These are phyloP conservation scores for Clitocybe nebularis DNA, from an alignment of 1,284 basidiomycete genomes.

Conservation along the genomic window DNA sequence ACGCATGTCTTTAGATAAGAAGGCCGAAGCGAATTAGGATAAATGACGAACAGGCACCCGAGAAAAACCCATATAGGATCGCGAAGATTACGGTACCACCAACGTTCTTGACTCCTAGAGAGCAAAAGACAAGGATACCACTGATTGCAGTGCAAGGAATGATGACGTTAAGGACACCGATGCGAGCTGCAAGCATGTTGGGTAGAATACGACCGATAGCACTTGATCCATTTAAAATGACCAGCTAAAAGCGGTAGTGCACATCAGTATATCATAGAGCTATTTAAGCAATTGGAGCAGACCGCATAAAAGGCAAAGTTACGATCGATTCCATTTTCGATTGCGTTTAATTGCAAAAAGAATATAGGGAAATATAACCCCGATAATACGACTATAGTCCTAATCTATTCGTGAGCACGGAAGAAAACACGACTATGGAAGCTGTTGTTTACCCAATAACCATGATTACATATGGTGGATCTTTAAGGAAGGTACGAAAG, in stretches of 20 bases:
- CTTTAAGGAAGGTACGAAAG: constrained; percentile 14
- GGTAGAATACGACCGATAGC: constrained; percentile 36
- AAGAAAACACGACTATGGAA: neutral
- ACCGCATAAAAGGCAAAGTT: constrained; percentile 38
- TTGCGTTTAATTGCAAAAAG: constrained; percentile 41
- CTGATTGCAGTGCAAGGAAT: constrained; percentile 29
- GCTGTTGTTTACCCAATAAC: constrained; percentile 28
- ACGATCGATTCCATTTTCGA: constrained; percentile 33
- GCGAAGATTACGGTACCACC: constrained; percentile 41
- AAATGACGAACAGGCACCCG: constrained; percentile 35
- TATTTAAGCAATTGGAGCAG: no score
- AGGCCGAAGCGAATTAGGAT: neutral
- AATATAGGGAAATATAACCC: constrained; percentile 42
- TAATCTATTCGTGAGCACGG: constrained; percentile 12
- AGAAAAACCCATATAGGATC: constrained; percentile 47
- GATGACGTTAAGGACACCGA: constrained; percentile 39
- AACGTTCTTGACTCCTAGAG: constrained; percentile 35
- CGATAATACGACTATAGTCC: constrained; percentile 28
- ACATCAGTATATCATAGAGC: no score
- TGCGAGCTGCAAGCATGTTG: constrained; percentile 28
- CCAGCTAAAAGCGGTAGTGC: constrained; percentile 36
- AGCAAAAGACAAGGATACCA: constrained; percentile 36
- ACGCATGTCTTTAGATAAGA: neutral
- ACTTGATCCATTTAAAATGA: constrained; percentile 40
- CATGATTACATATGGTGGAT: constrained; percentile 33